phyloP scores from a whole-genome alignment of 1,139 yeast genomes.

The Candida sp. region DNA sequence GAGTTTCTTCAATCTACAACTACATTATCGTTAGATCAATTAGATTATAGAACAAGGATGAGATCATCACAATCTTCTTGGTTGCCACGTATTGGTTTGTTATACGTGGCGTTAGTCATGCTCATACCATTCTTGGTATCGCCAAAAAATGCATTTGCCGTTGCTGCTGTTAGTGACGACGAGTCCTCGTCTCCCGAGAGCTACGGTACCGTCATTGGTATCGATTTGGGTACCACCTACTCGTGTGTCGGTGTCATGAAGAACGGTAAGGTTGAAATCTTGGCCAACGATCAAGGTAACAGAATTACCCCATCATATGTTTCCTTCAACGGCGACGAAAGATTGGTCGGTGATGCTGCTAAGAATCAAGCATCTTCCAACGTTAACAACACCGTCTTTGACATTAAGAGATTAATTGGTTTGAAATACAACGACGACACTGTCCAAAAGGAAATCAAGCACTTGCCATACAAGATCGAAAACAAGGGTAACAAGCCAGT shows the following conservation, averaged over 20 bases:
- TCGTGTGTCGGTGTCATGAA: slow-evolving; percentile 97
- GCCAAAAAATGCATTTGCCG: slow-evolving; percentile 19
- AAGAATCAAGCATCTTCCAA: slow-evolving; percentile 91
- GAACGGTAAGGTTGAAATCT: slow-evolving; percentile 87
- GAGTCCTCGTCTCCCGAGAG: slow-evolving; percentile 48
- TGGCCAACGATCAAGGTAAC: slow-evolving; percentile 96
- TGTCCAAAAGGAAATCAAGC: slow-evolving; percentile 84
- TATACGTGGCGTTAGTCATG: slow-evolving; percentile 19
- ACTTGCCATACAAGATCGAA: slow-evolving; percentile 73
- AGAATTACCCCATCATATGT: slow-evolving; percentile 94
- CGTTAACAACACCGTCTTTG: slow-evolving; percentile 80
- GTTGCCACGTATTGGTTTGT: slow-evolving; percentile 18
- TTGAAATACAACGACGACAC: slow-evolving; percentile 74
- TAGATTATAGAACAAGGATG: slow-evolving; percentile 9
- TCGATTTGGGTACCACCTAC: slow-evolving; percentile 86
- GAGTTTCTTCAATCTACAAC: not conserved
- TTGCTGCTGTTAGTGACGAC: slow-evolving; percentile 36
- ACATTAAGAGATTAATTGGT: slow-evolving; percentile 88
- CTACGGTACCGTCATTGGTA: slow-evolving; percentile 85
- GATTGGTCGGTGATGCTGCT: slow-evolving; percentile 94
- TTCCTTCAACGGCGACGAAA: slow-evolving; percentile 83
- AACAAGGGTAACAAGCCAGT: slow-evolving; percentile 81
- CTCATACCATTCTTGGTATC: slow-evolving; percentile 59
- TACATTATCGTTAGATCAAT: slow-evolving; percentile 2
- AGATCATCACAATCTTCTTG: slow-evolving; percentile 15